A percentile compares a stretch with the other conserved stretches of the same genome.
Conservation (phyloP, 345 rosid species). For the Aquilaria malaccensis region DNA sequence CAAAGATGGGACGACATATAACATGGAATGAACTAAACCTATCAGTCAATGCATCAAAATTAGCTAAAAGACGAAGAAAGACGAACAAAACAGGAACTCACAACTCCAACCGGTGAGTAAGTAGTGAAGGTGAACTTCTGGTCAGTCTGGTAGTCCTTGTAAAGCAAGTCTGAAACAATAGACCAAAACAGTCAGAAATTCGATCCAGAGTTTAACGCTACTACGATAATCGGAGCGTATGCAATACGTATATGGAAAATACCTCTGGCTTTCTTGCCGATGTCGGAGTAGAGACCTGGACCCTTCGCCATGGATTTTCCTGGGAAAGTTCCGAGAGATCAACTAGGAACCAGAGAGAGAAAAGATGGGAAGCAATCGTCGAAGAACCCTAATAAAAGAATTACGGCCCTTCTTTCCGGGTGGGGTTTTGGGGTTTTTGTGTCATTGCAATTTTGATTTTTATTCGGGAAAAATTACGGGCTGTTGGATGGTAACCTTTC, state of each 20-base stretch:
- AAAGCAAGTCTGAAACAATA: constrained; percentile 60
- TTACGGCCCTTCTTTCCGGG: neutral
- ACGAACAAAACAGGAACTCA: constrained; percentile 29
- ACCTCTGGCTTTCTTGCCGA: constrained; percentile 98
- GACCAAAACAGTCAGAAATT: neutral
- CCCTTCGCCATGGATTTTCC: constrained; percentile 73
- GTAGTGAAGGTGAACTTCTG: constrained; percentile 89
- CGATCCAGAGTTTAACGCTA: neutral
- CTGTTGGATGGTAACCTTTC: constrained; percentile 6
- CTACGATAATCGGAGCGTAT: neutral
- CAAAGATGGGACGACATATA: neutral
- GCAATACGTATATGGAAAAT: neutral
- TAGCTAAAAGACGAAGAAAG: neutral
- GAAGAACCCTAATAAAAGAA: constrained; percentile 5
- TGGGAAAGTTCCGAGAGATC: neutral
- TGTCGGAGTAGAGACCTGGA: constrained; percentile 87
- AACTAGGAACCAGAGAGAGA: neutral
- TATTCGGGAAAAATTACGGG: neutral
- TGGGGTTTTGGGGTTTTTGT: constrained; percentile 1
- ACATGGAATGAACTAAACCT: neutral
- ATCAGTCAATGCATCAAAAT: neutral
- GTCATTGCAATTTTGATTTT: neutral
- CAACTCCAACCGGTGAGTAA: constrained; percentile 64
- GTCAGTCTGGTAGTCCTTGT: constrained; percentile 84
- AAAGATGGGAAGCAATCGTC: no score